Evolutionary conservation across 352 stramenopile species (phyloP), one percentile per base, ranked within the genome.

Genomic region (Pilasporangium apinafurcum): DNA sequence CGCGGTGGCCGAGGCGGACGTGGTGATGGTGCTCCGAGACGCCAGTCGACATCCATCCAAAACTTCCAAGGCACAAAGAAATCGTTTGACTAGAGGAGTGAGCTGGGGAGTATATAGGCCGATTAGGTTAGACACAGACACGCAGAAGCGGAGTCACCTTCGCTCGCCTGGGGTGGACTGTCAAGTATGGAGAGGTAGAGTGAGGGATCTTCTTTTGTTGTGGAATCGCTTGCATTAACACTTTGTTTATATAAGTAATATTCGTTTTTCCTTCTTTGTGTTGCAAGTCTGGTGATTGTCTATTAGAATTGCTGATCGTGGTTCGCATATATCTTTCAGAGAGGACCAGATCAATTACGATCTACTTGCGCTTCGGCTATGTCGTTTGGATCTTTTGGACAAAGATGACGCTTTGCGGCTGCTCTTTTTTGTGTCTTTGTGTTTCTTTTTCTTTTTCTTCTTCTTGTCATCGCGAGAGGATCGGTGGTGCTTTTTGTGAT

Each of bases 11-110:
- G 71, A 44, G 68, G 72, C 18, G 44, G 65, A 28, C 41, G 67
- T 16, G 64, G 75, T 40, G 71, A 80, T 37, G 42, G 73, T 36
- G 64, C 72, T 35, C 16, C 58, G 77, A 46, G 63, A 64, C 84
- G 86, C 39, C 95, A 97, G 62, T 62, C 74, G 55, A 80, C 86
- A 30, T 76, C 72, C 35, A 98, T 98, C 67, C 79, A 96, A 45
- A 90, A 79, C 60, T 98, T 98, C 70, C 53, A 90, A 53, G 96
- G 96, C 44, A 97, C 75, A 32, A 98, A 99, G 78, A 92, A 94
- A 53, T 98, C 94, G 30, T 99, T 99, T 61, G 93, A 98, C 78
- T 96, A 96, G 77, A 65, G n/a, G n/a, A n/a, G n/a, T n/a, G n/a
- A n/a, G n/a, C n/a, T 22, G n/a, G 32, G 32, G 42, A 24, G 13